A percentile compares a stretch with the other conserved stretches of the same genome.
Evolutionary conservation across 768 basidiomycete genomes (phyloP).

Genomic region (Tulasnella sp.): DNA sequence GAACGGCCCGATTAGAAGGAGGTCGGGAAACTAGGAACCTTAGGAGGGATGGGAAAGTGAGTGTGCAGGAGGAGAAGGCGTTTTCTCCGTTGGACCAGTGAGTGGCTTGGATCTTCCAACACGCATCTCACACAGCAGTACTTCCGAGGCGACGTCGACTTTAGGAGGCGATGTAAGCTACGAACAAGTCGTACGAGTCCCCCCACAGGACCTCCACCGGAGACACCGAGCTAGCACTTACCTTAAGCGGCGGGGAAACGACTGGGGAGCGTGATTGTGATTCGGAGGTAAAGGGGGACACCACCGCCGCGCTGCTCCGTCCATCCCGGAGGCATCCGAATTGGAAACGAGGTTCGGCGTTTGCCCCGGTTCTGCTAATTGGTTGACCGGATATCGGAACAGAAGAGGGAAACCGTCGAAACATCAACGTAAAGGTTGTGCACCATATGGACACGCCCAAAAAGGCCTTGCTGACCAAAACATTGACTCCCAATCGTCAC

Average conservation of each 20-base stretch:
- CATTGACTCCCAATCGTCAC: background rate
- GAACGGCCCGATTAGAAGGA: background rate
- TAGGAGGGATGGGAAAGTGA: background rate
- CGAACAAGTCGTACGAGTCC: background rate
- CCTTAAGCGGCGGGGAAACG: background rate
- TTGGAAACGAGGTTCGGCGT: background rate
- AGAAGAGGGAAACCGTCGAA: background rate
- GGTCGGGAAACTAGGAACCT: background rate
- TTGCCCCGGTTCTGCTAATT: background rate
- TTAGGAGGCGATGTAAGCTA: background rate
- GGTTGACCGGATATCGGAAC: background rate
- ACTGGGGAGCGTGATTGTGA: background rate
- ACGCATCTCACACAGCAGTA: background rate
- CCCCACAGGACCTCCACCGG: background rate
- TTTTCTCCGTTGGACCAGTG: background rate
- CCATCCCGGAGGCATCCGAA: background rate
- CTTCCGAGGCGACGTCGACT: background rate
- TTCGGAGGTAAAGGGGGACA: background rate
- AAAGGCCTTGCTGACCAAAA: background rate
- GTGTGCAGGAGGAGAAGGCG: background rate
- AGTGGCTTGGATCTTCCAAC: background rate
- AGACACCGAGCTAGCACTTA: background rate
- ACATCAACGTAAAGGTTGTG: conserved; percentile 1
- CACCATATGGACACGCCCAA: background rate
- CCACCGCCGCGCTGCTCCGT: background rate